A percentile compares a stretch with the other conserved stretches of the same genome.
These are phyloP conservation scores for Fraxinus quadrangulata DNA, from an alignment of 257 asterid genomes.

Conservation along the genomic window DNA sequence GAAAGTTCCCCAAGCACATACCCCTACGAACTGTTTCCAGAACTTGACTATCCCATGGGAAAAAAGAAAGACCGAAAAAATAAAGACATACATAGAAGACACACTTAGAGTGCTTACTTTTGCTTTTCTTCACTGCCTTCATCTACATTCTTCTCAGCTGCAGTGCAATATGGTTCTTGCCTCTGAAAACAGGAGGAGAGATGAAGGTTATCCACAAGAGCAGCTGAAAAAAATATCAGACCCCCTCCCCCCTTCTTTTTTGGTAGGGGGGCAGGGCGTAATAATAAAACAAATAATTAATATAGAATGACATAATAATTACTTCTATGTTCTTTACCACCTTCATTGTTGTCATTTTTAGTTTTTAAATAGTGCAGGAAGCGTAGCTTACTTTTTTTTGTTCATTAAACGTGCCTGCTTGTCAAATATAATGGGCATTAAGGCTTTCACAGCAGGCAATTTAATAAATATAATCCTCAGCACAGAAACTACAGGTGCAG, in stretches of 20 bases:
- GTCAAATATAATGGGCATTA: not conserved
- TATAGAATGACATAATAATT: not conserved
- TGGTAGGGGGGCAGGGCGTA: not conserved
- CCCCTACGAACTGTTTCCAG: conserved; percentile 4
- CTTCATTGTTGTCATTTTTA: not conserved
- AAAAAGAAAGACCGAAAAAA: conserved; percentile 5
- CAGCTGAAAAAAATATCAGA: not conserved
- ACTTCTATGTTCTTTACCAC: conserved; percentile 1
- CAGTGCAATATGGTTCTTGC: conserved; percentile 43
- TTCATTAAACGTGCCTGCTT: not conserved
- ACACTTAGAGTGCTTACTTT: conserved; percentile 34
- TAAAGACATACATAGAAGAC: not conserved
- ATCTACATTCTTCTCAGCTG: conserved; percentile 33
- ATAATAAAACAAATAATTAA: not conserved
- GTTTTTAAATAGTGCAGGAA: not conserved
- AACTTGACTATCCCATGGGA: not conserved
- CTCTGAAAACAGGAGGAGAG: conserved; percentile 36
- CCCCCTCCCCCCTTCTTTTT: too few relatives aligned
- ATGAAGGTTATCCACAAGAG: conserved; percentile 17
- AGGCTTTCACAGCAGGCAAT: not conserved
- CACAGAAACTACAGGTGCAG: conserved; percentile 4
- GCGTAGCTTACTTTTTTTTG: not conserved
- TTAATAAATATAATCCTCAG: not conserved
- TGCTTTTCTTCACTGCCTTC: conserved; percentile 37
- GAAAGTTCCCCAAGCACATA: not conserved